A percentile compares a stretch with the other conserved stretches of the same genome.
Evolutionary conservation across 257 asterid genomes (phyloP).

Genomic region (Solanum sitiens): DNA sequence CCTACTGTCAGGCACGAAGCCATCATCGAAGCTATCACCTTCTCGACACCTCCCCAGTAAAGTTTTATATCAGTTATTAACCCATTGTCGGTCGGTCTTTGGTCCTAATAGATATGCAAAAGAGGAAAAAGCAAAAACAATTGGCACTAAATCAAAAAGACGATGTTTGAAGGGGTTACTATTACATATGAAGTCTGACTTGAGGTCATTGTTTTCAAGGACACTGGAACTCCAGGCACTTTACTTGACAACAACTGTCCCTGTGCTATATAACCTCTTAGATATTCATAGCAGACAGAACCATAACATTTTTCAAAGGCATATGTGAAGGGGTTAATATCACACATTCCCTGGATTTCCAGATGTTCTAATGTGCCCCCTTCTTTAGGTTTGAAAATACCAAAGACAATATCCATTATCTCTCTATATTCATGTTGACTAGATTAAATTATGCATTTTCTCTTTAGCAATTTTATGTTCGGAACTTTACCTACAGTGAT

Average conservation of each 20-base stretch:
- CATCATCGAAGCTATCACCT: neutral
- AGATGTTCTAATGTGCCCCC: neutral
- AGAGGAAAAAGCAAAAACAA: neutral
- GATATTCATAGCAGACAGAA: neutral
- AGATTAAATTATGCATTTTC: neutral
- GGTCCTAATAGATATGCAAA: neutral
- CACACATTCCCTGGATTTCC: neutral
- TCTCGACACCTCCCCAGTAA: neutral
- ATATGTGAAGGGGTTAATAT: neutral
- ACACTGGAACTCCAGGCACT: neutral
- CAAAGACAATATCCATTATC: neutral
- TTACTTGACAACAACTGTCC: neutral
- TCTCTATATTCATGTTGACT: neutral
- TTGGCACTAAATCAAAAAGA: neutral
- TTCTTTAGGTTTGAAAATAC: neutral
- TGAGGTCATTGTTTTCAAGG: neutral
- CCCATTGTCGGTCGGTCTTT: neutral
- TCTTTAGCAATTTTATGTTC: neutral
- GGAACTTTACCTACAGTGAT: neutral
- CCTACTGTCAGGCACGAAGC: neutral
- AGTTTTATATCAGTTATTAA: neutral
- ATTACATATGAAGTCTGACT: neutral
- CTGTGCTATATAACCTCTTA: neutral
- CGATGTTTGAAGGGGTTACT: neutral
- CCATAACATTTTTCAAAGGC: neutral